phyloP scores from a whole-genome alignment of 2,329 filamentous ascomycete genomes.

The Triangularia setosa region DNA sequence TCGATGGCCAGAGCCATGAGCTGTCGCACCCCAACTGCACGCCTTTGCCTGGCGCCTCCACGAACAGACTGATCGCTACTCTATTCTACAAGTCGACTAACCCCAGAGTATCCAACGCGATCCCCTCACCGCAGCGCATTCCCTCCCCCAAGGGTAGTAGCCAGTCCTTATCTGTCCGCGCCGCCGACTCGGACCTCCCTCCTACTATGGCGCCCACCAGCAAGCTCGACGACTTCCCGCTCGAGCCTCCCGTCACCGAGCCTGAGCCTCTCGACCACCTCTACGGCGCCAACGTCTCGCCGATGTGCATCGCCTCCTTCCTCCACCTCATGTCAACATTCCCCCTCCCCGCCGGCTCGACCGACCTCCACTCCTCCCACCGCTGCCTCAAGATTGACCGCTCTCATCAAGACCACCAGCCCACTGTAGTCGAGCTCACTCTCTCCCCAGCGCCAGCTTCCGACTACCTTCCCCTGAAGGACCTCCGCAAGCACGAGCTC shows the following conservation, averaged over 20 bases:
- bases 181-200: conserved; percentile 42
- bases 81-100: conserved; percentile 56
- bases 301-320: conserved; percentile 62
- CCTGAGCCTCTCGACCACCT: conserved; percentile 60
- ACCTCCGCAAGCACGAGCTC: conserved; percentile 74
- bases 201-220: conserved; percentile 57
- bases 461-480: conserved; percentile 62
- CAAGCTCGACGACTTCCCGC: conserved; percentile 54
- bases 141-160: conserved; percentile 24
- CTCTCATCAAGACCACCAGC: conserved; percentile 45
- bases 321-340: conserved; percentile 63
- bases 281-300: conserved; percentile 63
- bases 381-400: conserved; percentile 55
- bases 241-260: conserved; percentile 55
- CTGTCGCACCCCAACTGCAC: conserved; percentile 62
- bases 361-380: conserved; percentile 57
- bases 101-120: conserved; percentile 31
- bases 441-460: conserved; percentile 57
- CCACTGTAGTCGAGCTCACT: conserved; percentile 62
- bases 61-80: conserved; percentile 56
- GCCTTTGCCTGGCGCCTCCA: conserved; percentile 44
- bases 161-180: conserved; percentile 29
- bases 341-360: conserved; percentile 49
- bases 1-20: conserved; percentile 60
- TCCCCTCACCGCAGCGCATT: conserved; percentile 35